Base-by-base conservation (phyloP, 306 rosid genomes). In the Trifolium dubium region DNA sequence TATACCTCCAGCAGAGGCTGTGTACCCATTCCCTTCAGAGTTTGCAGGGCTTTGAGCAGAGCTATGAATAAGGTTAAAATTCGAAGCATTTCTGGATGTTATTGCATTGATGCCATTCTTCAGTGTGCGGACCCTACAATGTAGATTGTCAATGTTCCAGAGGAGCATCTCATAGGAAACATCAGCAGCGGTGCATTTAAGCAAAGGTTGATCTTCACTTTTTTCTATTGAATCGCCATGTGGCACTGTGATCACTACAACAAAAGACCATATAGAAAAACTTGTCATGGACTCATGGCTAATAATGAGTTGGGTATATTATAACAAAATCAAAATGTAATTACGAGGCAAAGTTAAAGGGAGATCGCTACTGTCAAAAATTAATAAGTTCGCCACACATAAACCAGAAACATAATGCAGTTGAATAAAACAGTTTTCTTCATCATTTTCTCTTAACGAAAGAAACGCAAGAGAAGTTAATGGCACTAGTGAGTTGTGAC, bases 31-130 rank as follows among this genome's bases (percentile, higher is more conserved):
- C 39, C 87, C 97, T 40, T 84, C 85, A 69, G 95, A 91, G 65
- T 81, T 80, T 30, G 90, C 59, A 46, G 92, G 96, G 79, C 91
- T 91, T 55, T 80, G 92, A 64, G 86, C 92, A 55, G 89, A 81
- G 89, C 89, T 89, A 82, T 79, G 88, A 67, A 88, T 90, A 86
- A 83, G 71, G 83, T 92, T 86, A 77, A 89, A 80, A 84, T 93
- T 89, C 84, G 88, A 67, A 68, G 89, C 87, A 79, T 87, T 88
- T 78, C 79, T 83, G 37, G 95, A 79, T 82, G 84, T 85, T 58
- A 94, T 72, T 47, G 31, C 30, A 3, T 88, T 86, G 5, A 89
- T 67, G 50, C 87, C 94, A 76, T 70, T 68, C 89, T 85, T 93
- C 64, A 93, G 81, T 73, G 77, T 86, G 84, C 86, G 89, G 83